These are phyloP conservation scores for Quercus ilex DNA, from an alignment of 306 rosid species.

Conservation along the genomic window DNA sequence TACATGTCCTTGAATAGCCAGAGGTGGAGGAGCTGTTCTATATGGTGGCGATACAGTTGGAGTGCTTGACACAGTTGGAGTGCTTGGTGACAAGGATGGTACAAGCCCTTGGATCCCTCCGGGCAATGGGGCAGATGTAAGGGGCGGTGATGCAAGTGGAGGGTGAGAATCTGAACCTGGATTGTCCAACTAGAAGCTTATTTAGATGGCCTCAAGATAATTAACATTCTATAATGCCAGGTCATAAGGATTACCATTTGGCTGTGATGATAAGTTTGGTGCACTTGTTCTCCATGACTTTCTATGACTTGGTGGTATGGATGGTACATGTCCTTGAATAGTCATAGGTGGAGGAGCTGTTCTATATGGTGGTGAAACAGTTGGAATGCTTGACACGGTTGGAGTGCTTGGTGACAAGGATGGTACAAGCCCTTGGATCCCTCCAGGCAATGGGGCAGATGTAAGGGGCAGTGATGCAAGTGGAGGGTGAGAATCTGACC, in stretches of 20 bases:
- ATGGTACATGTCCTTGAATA: slow-evolving; percentile 34
- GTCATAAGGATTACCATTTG: slow-evolving; percentile 46
- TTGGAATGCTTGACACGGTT: slow-evolving; percentile 16
- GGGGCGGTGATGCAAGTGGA: slow-evolving; percentile 40
- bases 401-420: slow-evolving; percentile 27
- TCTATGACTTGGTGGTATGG: slow-evolving; percentile 12
- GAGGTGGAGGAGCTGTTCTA: slow-evolving; percentile 39
- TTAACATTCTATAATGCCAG: slow-evolving; percentile 4
- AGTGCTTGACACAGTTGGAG: background rate
- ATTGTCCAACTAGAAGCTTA: slow-evolving; percentile 21
- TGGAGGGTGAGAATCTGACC: slow-evolving; percentile 42
- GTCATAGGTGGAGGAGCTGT: slow-evolving; percentile 41
- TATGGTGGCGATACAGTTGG: slow-evolving; percentile 29
- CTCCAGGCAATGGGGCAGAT: slow-evolving; percentile 41
- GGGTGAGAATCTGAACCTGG: slow-evolving; percentile 51
- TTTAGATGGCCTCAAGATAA: slow-evolving; percentile 15
- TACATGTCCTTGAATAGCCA: slow-evolving; percentile 32
- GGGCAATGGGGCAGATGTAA: slow-evolving; percentile 39
- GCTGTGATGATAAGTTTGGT: slow-evolving; percentile 44
- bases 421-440: slow-evolving; percentile 34
- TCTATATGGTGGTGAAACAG: slow-evolving; percentile 30
- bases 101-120: slow-evolving; percentile 23
- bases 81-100: slow-evolving; percentile 49
- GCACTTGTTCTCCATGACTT: slow-evolving; percentile 36
- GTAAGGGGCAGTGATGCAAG: slow-evolving; percentile 37